phyloP scores from a whole-genome alignment of 257 asterid genomes.

The Agastache rugosa region DNA sequence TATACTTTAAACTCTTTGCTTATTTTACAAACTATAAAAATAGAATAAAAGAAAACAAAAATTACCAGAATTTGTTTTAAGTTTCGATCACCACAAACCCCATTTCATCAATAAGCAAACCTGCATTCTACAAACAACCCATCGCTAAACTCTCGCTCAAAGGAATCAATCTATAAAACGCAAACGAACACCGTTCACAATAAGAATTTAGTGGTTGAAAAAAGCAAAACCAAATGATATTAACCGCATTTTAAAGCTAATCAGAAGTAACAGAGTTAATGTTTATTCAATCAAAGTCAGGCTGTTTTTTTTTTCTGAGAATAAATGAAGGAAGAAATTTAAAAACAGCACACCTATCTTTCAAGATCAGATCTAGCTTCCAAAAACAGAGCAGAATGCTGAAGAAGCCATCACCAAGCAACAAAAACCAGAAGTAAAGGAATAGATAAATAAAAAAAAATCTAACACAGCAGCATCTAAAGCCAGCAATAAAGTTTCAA shows the following conservation, averaged over 20 bases:
- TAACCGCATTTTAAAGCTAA: not conserved
- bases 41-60: constrained; percentile 10
- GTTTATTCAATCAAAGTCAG: constrained; percentile 29
- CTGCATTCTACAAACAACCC: constrained; percentile 36
- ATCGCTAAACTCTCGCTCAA: constrained; percentile 21
- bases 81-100: constrained; percentile 32
- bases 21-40: constrained; percentile 10
- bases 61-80: constrained; percentile 30
- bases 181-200: constrained; percentile 15
- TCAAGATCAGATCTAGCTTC: constrained; percentile 65
- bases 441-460: not conserved
- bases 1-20: constrained; percentile 16
- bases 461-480: constrained; percentile 29
- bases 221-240: not conserved
- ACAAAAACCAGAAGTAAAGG: constrained; percentile 17
- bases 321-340: not conserved
- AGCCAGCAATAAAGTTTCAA: constrained; percentile 34
- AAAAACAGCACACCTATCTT: constrained; percentile 34
- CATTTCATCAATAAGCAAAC: constrained; percentile 27
- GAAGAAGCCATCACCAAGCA: constrained; percentile 41
- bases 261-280: constrained; percentile 16
- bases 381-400: constrained; percentile 28
- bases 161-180: constrained; percentile 1
- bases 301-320: not conserved
- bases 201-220: constrained; percentile 13